Conservation (phyloP, 169 alveolate species). For the Pseudocohnilembus persalinus region DNA sequence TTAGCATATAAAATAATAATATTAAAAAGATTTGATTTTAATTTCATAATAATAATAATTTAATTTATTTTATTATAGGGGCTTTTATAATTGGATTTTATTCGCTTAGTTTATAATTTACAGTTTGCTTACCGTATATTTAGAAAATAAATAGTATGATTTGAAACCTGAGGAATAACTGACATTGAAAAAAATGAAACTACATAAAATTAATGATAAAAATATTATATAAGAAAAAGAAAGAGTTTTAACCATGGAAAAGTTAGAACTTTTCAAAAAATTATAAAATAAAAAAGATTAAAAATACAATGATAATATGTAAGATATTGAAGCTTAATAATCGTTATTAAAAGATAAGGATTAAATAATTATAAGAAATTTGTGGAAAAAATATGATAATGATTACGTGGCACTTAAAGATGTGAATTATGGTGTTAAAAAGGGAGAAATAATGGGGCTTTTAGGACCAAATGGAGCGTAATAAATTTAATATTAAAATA, state of each 20-base stretch:
- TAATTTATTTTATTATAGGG: too few species aligned
- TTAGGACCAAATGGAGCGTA: slow-evolving; percentile 80
- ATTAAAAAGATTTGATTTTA: too few species aligned
- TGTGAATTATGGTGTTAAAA: slow-evolving; percentile 53
- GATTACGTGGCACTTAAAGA: slow-evolving; percentile 38
- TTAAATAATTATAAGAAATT: neutral
- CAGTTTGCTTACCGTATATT: neutral
- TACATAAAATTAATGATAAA: neutral
- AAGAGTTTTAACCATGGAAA: neutral
- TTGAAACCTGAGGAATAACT: neutral
- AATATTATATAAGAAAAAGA: neutral
- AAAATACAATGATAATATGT: neutral
- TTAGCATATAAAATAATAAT: too few species aligned
- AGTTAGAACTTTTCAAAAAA: neutral
- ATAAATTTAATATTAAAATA: too few species aligned
- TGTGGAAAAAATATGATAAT: slow-evolving; percentile 40
- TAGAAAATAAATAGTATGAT: neutral
- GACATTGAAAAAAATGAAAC: neutral
- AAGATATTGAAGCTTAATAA: slow-evolving; percentile 12
- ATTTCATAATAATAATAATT: too few species aligned
- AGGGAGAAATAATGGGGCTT: slow-evolving; percentile 74
- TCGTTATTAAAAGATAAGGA: neutral
- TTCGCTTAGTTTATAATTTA: neutral
- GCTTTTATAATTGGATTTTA: too few species aligned
- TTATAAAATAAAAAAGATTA: neutral